Evolutionary conservation across 192 early-diverging fungal species (phyloP), one percentile per base, ranked within the genome.

Genomic region (Chytriomyces hyalinus): DNA sequence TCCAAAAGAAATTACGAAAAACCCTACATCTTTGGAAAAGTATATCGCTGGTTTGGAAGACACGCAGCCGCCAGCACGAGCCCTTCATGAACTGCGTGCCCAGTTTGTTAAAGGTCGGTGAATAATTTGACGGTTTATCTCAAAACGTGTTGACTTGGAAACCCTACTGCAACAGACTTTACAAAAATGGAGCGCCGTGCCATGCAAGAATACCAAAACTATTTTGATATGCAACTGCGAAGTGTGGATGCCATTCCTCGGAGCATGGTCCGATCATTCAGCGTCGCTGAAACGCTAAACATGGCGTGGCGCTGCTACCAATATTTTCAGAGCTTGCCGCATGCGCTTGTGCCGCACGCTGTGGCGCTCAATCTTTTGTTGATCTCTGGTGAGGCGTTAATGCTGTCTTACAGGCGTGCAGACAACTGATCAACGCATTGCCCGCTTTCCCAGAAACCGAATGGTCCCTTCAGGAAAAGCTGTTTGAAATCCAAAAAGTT

Each of bases 171-270:
- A 22, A 60, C 57, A 70, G 69, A 70, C 28, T 70, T 70, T 44
- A 15, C 50, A 15, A 28, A 17, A 36, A 48, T 70, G 10, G 69
- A 70, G 57, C n/a, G 36, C 10, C 69, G 69, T 4, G 69, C 69
- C 69, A 28, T 70, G 10, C 9, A 70, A 26, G 69, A 70, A 43
- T 70, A 70, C 45, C 22, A 53, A 57, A 70, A 70, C 57, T 70
- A 57, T 60, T 70, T 48, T 48, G 69, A 51, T 26, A 70, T 70
- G 69, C 69, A 51, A 9, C 26, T 70, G 7, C 69, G 69, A 15
- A 26, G 45, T 44, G 43, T 57, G 2, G 43, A 70, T 57, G 50
- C 57, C 13, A 57, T 70, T 26, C 49, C 69, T 17, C 10, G 47
- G 47, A 20, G n/a, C 28, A 13, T 57, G 15, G 7, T 70, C 15